Percentiles rank a stretch among this genome's conserved stretches.
Conservation (phyloP, 2,329 filamentous ascomycete genomes). For the Curvularia spicifera region DNA sequence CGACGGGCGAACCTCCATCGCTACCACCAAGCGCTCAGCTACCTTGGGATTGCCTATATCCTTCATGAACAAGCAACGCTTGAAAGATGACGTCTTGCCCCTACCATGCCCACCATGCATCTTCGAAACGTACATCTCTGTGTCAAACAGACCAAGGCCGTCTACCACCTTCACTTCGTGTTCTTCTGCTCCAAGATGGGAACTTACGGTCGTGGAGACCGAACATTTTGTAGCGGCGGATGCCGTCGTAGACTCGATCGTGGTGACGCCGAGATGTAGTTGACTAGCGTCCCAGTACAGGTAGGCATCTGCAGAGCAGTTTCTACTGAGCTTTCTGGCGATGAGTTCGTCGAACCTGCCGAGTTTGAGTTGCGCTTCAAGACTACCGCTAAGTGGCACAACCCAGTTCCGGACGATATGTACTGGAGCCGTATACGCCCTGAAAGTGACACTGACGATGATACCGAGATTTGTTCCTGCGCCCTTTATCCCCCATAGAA, state of each 20-base stretch:
- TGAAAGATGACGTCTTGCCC: constrained; percentile 68
- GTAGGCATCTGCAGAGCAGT: constrained; percentile 62
- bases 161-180: constrained; percentile 51
- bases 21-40: constrained; percentile 50
- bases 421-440: constrained; percentile 52
- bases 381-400: constrained; percentile 30
- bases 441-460: constrained; percentile 61
- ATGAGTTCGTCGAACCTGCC: constrained; percentile 50
- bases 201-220: not conserved
- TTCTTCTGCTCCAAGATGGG: constrained; percentile 43
- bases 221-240: not conserved
- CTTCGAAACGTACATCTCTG: constrained; percentile 65
- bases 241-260: constrained; percentile 49
- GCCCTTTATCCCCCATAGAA: constrained; percentile 65
- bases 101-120: constrained; percentile 66
- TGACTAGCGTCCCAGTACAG: constrained; percentile 58
- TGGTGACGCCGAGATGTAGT: constrained; percentile 61
- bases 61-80: constrained; percentile 67
- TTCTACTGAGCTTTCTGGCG: constrained; percentile 50
- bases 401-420: constrained; percentile 47
- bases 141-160: constrained; percentile 60
- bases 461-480: constrained; percentile 67
- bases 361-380: constrained; percentile 49
- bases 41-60: constrained; percentile 50
- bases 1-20: constrained; percentile 59